These are phyloP conservation scores for Tuber melanosporum DNA, from an alignment of 495 filamentous ascomycete genomes.

Conservation along the genomic window DNA sequence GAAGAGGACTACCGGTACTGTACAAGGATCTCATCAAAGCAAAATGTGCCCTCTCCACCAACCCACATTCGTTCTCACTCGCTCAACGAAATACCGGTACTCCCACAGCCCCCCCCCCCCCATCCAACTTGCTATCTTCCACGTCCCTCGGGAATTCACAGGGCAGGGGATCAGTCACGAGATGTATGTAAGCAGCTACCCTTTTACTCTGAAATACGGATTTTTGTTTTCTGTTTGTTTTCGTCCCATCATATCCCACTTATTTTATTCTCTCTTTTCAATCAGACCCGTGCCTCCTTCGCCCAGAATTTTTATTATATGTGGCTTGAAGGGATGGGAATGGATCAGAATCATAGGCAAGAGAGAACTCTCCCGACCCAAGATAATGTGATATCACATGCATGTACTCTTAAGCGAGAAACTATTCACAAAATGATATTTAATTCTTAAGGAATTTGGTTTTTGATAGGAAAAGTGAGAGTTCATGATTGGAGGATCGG, in stretches of 20 bases:
- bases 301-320: not conserved
- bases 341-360: not conserved
- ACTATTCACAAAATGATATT: not conserved
- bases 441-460: not conserved
- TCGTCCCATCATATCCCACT: conserved; percentile 34
- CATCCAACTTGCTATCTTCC: not conserved
- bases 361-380: not conserved
- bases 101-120: not conserved
- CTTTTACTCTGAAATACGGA: conserved; percentile 7
- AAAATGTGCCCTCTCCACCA: conserved; percentile 3
- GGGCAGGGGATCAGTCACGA: conserved; percentile 31
- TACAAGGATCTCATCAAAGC: conserved; percentile 32
- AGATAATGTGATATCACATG: conserved; percentile 38
- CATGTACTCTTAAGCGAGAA: conserved; percentile 33
- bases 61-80: conserved; percentile 5
- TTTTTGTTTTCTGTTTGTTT: conserved; percentile 14
- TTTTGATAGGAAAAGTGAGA: not conserved
- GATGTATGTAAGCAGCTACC: conserved; percentile 36
- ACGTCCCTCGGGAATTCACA: conserved; percentile 29
- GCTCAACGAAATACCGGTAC: not conserved
- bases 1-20: conserved; percentile 16
- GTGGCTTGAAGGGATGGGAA: conserved; percentile 1
- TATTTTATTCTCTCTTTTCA: not conserved
- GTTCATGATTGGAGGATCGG: conserved; percentile 5
- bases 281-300: not conserved